These are phyloP conservation scores for Craterostigma plantagineum DNA, from an alignment of 257 asterid species.

Conservation along the genomic window DNA sequence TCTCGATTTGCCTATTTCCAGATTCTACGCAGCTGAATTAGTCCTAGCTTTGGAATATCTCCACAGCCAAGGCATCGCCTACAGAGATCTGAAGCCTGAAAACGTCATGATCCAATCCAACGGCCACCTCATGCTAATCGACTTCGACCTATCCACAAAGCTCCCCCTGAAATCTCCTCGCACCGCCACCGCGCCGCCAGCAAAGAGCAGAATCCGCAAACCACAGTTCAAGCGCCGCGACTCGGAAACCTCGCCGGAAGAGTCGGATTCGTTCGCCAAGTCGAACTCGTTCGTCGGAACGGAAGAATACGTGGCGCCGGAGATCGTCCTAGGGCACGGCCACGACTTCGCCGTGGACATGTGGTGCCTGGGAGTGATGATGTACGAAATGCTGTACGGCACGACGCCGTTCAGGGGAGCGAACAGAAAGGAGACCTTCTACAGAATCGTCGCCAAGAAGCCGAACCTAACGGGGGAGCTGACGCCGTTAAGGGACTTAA, in stretches of 20 bases:
- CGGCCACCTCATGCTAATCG: conserved; percentile 84
- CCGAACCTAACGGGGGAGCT: conserved; percentile 58
- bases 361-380: conserved; percentile 85
- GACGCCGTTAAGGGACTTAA: conserved; percentile 75
- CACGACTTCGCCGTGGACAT: conserved; percentile 90
- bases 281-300: conserved; percentile 96
- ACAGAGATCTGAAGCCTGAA: conserved; percentile 91
- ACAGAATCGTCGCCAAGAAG: conserved; percentile 22
- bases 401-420: conserved; percentile 70
- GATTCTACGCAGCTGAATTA: conserved; percentile 89
- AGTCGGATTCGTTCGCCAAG: conserved; percentile 28
- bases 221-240: conserved; percentile 19
- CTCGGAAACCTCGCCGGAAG: conserved; percentile 30
- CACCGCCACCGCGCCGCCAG: conserved; percentile 8
- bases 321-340: conserved; percentile 63
- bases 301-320: conserved; percentile 91
- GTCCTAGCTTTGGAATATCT: conserved; percentile 74
- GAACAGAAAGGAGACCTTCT: conserved; percentile 60
- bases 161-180: conserved; percentile 35
- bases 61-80: conserved; percentile 63
- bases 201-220: conserved; percentile 8
- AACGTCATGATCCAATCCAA: conserved; percentile 81
- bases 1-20: conserved; percentile 13
- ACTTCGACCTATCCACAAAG: conserved; percentile 79
- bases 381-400: conserved; percentile 89